A percentile compares a stretch with the other conserved stretches of the same genome.
phyloP scores from a whole-genome alignment of 1,139 yeast species.

The Saccharomycopsis crataegensis region DNA sequence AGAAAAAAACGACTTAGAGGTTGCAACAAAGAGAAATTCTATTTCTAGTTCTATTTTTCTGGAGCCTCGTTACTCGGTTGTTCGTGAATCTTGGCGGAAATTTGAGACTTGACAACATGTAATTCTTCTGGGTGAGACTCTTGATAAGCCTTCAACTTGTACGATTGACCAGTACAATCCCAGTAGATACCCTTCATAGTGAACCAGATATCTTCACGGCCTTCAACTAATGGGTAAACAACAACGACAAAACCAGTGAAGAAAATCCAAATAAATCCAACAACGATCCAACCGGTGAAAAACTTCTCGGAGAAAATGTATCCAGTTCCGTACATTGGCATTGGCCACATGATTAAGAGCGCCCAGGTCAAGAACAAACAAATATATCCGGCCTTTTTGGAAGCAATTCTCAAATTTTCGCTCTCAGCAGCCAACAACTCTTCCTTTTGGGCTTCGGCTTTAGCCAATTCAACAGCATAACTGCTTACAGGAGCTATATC shows the following conservation, averaged over 20 bases:
- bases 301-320: conserved; percentile 65
- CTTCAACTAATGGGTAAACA: conserved; percentile 59
- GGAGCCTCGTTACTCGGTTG: background rate
- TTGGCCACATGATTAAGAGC: conserved; percentile 70
- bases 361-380: conserved; percentile 53
- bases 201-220: conserved; percentile 53
- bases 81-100: conserved; percentile 26
- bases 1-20: background rate
- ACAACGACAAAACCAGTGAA: conserved; percentile 49
- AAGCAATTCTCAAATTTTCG: conserved; percentile 38
- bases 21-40: background rate
- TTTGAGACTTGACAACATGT: conserved; percentile 60
- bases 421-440: conserved; percentile 38
- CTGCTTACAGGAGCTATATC: conserved; percentile 32
- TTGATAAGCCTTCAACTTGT: conserved; percentile 72
- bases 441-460: conserved; percentile 25
- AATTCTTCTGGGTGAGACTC: conserved; percentile 56
- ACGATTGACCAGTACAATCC: conserved; percentile 71
- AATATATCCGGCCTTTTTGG: conserved; percentile 47
- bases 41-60: background rate
- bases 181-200: conserved; percentile 73
- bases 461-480: conserved; percentile 40
- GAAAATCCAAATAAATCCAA: conserved; percentile 67
- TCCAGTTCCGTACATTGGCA: conserved; percentile 78
- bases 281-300: conserved; percentile 80